Evolutionary conservation across 2,329 filamentous ascomycete genomes (phyloP), one percentile per base, ranked within the genome.

Genomic region (Colletotrichum sp.): DNA sequence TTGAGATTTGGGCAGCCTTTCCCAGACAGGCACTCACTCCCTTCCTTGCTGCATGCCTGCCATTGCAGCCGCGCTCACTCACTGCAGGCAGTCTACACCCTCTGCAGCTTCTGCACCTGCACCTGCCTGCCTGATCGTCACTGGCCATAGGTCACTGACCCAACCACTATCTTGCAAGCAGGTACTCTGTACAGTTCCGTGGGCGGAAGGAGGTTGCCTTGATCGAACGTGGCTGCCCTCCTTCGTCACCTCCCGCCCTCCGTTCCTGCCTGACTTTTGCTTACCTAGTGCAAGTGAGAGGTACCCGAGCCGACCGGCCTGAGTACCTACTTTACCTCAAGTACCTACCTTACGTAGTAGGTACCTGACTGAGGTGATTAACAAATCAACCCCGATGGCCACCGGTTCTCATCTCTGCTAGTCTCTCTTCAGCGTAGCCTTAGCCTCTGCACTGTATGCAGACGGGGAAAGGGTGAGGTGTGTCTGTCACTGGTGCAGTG

Each of bases 181-280:
- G 44, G 44, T 49, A 49, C 26, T 26, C 26, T 26, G 26, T 26
- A 28, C 44, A 6, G 44, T 21, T 49, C 44, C 44, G 44, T 49
- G 44, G 44, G 44, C 10, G n/a, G 44, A 49, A 49, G 44, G 44
- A 49, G 44, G 44, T 7, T 49, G n/a, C n/a, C 44, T 21, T 32
- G 26, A 32, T 62, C 15, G 16, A 28, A 44, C 21, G 52, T 34
- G 63, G 28, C 62, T 30, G 44, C 69, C 49, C 49, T 59, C 44
- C 63, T 70, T 59, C 57, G 36, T 69, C 71, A 52, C 59, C 67
- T 74, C 71, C 71, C 59, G 66, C 39, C 59, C 55, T 63, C 57
- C 59, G 44, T 71, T 32, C 59, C 44, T 71, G 39, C 57, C 32
- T 67, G 26, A 21, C 44, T 13, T 21, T 52, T 52, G n/a, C 44